Conservation (phyloP, 2,329 filamentous ascomycete species). For the Colletotrichum melonis region DNA sequence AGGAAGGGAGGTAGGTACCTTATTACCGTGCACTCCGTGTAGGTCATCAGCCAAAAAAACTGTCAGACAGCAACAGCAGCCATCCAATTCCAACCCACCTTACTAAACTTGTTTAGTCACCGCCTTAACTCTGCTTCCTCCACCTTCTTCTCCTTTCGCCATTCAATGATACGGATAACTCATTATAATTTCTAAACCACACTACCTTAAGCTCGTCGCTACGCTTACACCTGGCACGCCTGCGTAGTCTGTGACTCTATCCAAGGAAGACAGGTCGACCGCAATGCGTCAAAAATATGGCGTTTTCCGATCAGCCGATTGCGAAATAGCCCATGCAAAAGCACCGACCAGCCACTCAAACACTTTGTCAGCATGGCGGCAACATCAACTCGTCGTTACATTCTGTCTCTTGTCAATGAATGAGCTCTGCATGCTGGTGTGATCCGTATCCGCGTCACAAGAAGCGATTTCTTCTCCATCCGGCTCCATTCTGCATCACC, state of each 20-base stretch:
- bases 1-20: neutral
- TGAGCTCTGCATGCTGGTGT: neutral
- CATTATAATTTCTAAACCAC: neutral
- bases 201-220: neutral
- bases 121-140: neutral
- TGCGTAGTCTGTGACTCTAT: neutral
- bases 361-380: neutral
- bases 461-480: neutral
- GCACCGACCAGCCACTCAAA: constrained; percentile 12
- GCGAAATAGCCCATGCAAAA: constrained; percentile 25
- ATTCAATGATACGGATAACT: neutral
- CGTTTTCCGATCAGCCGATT: constrained; percentile 29
- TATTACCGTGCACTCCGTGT: no score
- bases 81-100: neutral
- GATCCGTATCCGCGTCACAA: constrained; percentile 24
- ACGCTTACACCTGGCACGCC: constrained; percentile 2
- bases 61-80: neutral
- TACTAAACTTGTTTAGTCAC: neutral
- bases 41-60: neutral
- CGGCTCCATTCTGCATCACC: constrained; percentile 8
- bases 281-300: constrained; percentile 28
- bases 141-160: constrained; percentile 28
- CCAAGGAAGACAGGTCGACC: constrained; percentile 7
- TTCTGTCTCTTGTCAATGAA: neutral
- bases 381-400: neutral